Percentiles rank a stretch among this genome's conserved stretches.
These are phyloP conservation scores for Malus hybrid DNA, from an alignment of 331 rosid species.

Conservation along the genomic window DNA sequence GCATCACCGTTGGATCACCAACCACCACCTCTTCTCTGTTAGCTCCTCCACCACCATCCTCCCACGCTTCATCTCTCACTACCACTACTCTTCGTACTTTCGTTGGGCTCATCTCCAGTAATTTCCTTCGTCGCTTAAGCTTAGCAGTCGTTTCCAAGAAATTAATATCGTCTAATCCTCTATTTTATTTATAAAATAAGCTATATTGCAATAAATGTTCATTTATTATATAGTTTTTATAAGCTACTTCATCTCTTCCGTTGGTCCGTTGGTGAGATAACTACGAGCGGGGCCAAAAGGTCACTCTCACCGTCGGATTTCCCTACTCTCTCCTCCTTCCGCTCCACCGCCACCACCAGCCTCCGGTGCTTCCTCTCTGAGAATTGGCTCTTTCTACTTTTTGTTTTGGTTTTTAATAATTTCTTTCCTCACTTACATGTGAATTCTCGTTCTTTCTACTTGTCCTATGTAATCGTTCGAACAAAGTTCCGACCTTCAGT, in stretches of 20 bases:
- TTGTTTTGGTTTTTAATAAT: too few species aligned
- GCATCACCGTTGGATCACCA: slow-evolving; percentile 5
- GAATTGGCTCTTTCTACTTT: neutral
- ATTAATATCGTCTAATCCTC: neutral
- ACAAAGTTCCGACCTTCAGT: too few species aligned
- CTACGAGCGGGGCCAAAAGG: too few species aligned
- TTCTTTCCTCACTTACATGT: neutral
- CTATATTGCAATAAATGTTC: neutral
- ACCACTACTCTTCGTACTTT: neutral
- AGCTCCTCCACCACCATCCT: neutral
- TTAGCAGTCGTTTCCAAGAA: neutral
- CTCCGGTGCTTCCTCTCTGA: neutral
- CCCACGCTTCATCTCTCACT: neutral
- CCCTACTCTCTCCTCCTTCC: too few species aligned
- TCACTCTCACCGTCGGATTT: too few species aligned
- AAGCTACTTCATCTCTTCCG: too few species aligned
- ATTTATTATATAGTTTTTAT: too few species aligned
- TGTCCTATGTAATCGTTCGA: neutral
- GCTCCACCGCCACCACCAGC: too few species aligned
- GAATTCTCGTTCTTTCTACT: neutral
- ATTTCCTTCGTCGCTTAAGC: neutral
- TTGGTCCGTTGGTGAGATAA: too few species aligned
- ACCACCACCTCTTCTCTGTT: neutral
- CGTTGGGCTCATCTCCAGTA: neutral
- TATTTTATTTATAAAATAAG: too few species aligned